phyloP scores from a whole-genome alignment of 2,329 filamentous ascomycete species.

The Exophiala viscosa region DNA sequence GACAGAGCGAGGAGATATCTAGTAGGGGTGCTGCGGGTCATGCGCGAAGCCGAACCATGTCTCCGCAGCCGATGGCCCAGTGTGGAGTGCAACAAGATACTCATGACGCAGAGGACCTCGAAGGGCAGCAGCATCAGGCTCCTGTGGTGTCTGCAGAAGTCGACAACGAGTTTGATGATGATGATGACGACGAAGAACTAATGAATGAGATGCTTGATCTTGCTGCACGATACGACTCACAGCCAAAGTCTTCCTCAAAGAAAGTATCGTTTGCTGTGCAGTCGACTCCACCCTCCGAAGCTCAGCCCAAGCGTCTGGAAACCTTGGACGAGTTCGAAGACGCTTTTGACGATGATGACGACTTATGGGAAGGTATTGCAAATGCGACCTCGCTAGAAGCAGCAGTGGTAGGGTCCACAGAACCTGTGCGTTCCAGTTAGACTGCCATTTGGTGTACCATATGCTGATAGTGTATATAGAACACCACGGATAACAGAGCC shows the following conservation, averaged over 20 bases:
- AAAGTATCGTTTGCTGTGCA: not conserved
- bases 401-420: slow-evolving; percentile 55
- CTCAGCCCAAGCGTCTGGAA: slow-evolving; percentile 13
- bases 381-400: slow-evolving; percentile 56
- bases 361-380: slow-evolving; percentile 69
- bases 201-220: slow-evolving; percentile 30
- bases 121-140: not conserved
- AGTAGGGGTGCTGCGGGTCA: too few species aligned
- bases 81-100: not conserved
- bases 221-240: slow-evolving; percentile 25
- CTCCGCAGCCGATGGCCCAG: not conserved
- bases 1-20: too few species aligned
- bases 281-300: not conserved
- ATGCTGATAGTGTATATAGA: slow-evolving; percentile 68
- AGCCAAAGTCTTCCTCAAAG: slow-evolving; percentile 2
- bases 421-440: slow-evolving; percentile 15
- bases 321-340: slow-evolving; percentile 41
- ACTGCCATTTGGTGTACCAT: slow-evolving; percentile 44
- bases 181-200: slow-evolving; percentile 32
- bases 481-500: slow-evolving; percentile 57
- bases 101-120: not conserved
- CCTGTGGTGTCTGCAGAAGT: slow-evolving; percentile 3
- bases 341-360: slow-evolving; percentile 67
- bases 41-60: not conserved
- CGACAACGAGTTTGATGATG: slow-evolving; percentile 31